Base-by-base conservation (phyloP, 306 rosid species). In the Acacia crassicarpa region DNA sequence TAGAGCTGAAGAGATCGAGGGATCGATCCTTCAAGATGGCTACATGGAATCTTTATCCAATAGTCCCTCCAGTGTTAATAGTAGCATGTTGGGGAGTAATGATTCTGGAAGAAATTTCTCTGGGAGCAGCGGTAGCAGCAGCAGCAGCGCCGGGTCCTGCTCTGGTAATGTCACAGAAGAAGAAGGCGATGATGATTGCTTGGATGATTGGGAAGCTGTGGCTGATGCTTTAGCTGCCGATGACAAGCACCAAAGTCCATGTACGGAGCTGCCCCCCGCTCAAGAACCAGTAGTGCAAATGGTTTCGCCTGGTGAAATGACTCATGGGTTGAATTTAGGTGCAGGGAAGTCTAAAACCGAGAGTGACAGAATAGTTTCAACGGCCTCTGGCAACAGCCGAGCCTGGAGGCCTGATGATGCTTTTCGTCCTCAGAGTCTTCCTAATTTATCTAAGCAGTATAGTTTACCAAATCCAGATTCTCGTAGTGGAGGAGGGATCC, bases 131-230 rank as follows among this genome's bases (percentile, higher is more conserved):
- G n/a, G n/a, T n/a, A 88, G 92, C 16, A 74, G 93, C 19, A 72
- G 92, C n/a, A 80, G 92, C 45, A 82, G 93, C 77, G 93, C 89
- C 14, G 97, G 91, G 16, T 92, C 90, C 81, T 94, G 88, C 82
- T 95, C 99, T 1, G 99, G 99, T 41, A 92, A 91, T 85, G 78
- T 92, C 63, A 90, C 97, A 6, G 92, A 72, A 7, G 92, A 78
- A 35, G 91, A 84, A 9, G 91, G 80, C 2, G 98, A 91, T 82
- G 98, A 92, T 84, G 99, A 81, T 6, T 90, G 97, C 82, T 88
- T 95, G 89, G 99, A 95, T 86, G 99, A 95, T 85, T 95, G 99
- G 99, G 99, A 95, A 91, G 97, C 96, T 46, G 67, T 95, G 91
- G 99, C 99, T 3, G 99, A 95, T 81, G 97, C 99, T 72, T 84